Base-by-base conservation (phyloP, 2,329 filamentous ascomycete species). In the Neopestalotiopsis rosae region DNA sequence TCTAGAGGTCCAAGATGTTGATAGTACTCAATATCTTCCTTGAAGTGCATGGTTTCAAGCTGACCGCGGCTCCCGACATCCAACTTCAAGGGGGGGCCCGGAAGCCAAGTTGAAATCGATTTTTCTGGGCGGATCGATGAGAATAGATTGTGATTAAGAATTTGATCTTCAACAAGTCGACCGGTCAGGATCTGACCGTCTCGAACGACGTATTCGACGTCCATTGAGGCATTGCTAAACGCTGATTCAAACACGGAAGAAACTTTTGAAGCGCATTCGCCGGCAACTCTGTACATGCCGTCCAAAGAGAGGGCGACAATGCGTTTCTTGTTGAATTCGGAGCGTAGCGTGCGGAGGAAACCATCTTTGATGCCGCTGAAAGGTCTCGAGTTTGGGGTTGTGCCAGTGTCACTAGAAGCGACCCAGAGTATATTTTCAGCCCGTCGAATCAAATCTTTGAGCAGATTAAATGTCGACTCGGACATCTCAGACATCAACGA, bases 371-470 rank as follows among this genome's bases (percentile, higher is more conserved):
- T 45, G 17, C 71, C 71, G 6, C 72, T 73, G 5, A 71, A 56
- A 4, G 76, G 69, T 13, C 57, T 34, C 24, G 7, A 59, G 5
- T 58, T 5, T 14, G 17, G 38, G 4, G 32, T 76, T 62, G 13
- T 72, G 42, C 2, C 65, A 30, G 10, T 6, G 58, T 65, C 70
- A 6, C 71, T 65, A 14, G 63, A 63, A 1, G 73, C 73, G 2
- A 79, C 71, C 78, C 77, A 79, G 4, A 79, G 32, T 7, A 79
- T 52, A 7, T 74, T 74, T 10, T 70, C 67, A 9, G 66, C 45
- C 9, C 30, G 62, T 56, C 69, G 69, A 1, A 77, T 62, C 17
- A 77, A 65, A 56, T 71, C 42, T 62, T 74, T 70, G 9, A 78
- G 65, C 28, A 45, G 30, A 40, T 72, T 30, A 65, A 77, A 76